Percentiles rank a stretch among this genome's conserved stretches.
Evolutionary conservation across 441 rosid species (phyloP).

Genomic region (Erodium trifolium): DNA sequence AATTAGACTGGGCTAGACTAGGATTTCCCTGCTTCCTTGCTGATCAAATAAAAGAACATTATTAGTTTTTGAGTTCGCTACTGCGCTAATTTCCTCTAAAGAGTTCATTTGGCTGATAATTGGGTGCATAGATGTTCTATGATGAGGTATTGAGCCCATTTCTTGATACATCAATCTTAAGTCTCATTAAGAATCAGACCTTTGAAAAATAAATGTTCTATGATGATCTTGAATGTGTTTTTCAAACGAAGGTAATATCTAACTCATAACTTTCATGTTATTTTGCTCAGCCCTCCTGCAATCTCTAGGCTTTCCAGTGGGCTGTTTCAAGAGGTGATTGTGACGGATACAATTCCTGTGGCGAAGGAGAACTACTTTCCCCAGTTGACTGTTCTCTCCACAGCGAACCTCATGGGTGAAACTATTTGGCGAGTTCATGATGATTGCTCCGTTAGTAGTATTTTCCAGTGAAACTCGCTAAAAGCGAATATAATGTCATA

Average conservation of each 20-base stretch:
- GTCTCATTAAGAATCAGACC: no score
- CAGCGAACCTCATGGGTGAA: slow-evolving; percentile 65
- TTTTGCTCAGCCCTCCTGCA: slow-evolving; percentile 47
- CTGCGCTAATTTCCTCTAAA: no score
- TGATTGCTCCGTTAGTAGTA: slow-evolving; percentile 68
- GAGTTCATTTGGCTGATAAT: background rate
- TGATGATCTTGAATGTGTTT: no score
- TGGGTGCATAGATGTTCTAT: background rate
- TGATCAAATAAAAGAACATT: no score
- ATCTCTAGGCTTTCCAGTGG: slow-evolving; percentile 64
- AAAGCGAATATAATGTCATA: background rate
- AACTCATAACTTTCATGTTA: background rate
- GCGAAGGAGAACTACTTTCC: slow-evolving; percentile 63
- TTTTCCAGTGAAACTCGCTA: slow-evolving; percentile 38
- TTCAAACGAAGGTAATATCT: background rate
- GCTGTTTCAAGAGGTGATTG: slow-evolving; percentile 64
- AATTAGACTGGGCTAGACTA: no score
- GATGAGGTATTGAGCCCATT: no score
- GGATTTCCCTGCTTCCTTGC: no score
- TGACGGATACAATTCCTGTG: slow-evolving; percentile 64
- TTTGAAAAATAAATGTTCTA: no score
- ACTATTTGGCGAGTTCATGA: slow-evolving; percentile 80
- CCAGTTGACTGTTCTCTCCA: slow-evolving; percentile 57
- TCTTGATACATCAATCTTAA: no score
- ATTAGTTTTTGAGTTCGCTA: no score